These are phyloP conservation scores for Bolboschoenoplectus hybrid DNA, from an alignment of 202 grass and related monocot species.

Conservation along the genomic window DNA sequence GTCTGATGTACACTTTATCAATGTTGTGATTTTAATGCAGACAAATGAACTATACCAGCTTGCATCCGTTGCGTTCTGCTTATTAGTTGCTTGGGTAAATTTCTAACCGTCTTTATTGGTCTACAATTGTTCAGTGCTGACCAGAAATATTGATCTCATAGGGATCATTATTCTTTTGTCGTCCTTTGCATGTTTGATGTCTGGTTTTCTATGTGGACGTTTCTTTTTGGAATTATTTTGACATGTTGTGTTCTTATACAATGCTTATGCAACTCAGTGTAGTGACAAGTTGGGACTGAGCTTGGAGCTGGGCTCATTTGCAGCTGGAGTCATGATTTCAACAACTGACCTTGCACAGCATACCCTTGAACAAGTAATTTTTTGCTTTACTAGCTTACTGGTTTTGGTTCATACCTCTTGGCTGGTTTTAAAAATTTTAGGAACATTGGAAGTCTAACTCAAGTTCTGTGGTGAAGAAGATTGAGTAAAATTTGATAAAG, in stretches of 20 bases:
- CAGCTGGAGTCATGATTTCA: constrained; percentile 99
- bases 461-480: constrained; percentile 8
- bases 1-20: constrained; percentile 9
- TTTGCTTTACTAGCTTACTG: constrained; percentile 25
- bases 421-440: constrained; percentile 4
- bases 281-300: constrained; percentile 99
- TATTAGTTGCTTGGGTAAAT: constrained; percentile 98
- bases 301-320: constrained; percentile 97
- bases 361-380: constrained; percentile 94
- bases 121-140: neutral
- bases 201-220: neutral
- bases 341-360: constrained; percentile 97
- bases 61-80: constrained; percentile 98
- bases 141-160: constrained; percentile 18
- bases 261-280: constrained; percentile 64
- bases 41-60: constrained; percentile 98
- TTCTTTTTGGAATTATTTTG: constrained; percentile 16
- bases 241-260: constrained; percentile 38
- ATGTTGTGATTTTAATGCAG: constrained; percentile 51
- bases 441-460: neutral
- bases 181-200: constrained; percentile 19
- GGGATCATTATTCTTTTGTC: constrained; percentile 6
- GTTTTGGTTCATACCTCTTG: neutral
- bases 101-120: constrained; percentile 30
- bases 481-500: constrained; percentile 19